Percentiles rank a stretch among this genome's conserved stretches.
phyloP scores from a whole-genome alignment of 202 grass and related monocot species.

The Panicum hallii region DNA sequence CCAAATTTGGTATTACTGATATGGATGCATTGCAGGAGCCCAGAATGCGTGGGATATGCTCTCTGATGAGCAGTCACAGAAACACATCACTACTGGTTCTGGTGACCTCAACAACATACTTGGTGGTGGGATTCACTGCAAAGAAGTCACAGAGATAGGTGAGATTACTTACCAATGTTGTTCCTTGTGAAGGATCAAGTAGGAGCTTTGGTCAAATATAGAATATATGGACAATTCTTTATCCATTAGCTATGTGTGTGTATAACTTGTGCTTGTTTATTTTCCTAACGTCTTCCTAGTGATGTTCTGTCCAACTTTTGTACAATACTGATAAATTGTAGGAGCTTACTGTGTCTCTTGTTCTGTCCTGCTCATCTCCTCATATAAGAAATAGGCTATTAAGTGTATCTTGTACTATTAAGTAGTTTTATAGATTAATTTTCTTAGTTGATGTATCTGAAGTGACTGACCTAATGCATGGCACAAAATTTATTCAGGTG shows the following conservation, averaged over 20 bases:
- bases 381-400: no score
- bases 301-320: not conserved
- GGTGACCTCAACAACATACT: conserved; percentile 77
- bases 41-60: conserved; percentile 98
- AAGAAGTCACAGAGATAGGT: conserved; percentile 98
- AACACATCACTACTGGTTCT: conserved; percentile 84
- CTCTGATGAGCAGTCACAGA: conserved; percentile 87
- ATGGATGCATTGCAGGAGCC: conserved; percentile 57
- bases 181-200: not conserved
- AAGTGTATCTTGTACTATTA: not conserved
- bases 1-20: not conserved
- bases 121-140: conserved; percentile 95
- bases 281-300: not conserved
- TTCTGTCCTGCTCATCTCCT: not conserved
- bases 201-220: conserved; percentile 22
- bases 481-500: conserved; percentile 67
- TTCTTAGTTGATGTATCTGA: conserved; percentile 44
- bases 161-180: conserved; percentile 16
- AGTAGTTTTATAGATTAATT: not conserved
- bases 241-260: conserved; percentile 18
- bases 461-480: conserved; percentile 29
- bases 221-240: conserved; percentile 1
- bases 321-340: conserved; percentile 6
- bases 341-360: not conserved
- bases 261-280: conserved; percentile 27